Percentiles rank a stretch among this genome's conserved stretches.
phyloP scores from a whole-genome alignment of 139 green algal genomes.

The Chlorella sp. region DNA sequence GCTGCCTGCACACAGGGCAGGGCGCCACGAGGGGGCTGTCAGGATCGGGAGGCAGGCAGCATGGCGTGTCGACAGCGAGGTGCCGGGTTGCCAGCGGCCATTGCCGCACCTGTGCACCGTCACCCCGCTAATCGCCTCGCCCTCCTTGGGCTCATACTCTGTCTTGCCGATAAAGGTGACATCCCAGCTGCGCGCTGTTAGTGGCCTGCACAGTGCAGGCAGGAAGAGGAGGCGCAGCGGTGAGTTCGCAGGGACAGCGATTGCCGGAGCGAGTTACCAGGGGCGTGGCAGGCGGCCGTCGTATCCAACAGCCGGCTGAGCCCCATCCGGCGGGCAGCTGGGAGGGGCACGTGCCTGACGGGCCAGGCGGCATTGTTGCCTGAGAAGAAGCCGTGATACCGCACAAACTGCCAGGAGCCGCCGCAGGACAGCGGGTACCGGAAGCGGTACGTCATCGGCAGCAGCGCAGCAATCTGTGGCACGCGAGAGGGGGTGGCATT shows the following conservation, averaged over 20 bases:
- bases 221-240: background rate
- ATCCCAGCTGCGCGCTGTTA: conserved; percentile 8
- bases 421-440: conserved; percentile 20
- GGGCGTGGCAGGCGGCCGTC: too few species aligned
- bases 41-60: too few species aligned
- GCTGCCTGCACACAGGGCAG: background rate
- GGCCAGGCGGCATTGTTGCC: too few species aligned
- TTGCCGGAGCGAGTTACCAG: too few species aligned
- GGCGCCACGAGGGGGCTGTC: background rate
- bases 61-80: too few species aligned
- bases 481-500: background rate
- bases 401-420: conserved; percentile 24
- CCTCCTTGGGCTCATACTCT: conserved; percentile 28
- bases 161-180: conserved; percentile 29
- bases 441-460: conserved; percentile 27
- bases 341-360: too few species aligned
- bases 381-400: conserved; percentile 29
- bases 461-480: conserved; percentile 22
- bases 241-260: too few species aligned
- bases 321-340: too few species aligned
- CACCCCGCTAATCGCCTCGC: conserved; percentile 4
- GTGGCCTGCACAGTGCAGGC: background rate
- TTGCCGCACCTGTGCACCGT: conserved; percentile 17
- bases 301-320: too few species aligned
- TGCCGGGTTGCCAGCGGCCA: too few species aligned